Conservation (phyloP, 805 yeast genomes). For the Metschnikowia peoriensis region DNA sequence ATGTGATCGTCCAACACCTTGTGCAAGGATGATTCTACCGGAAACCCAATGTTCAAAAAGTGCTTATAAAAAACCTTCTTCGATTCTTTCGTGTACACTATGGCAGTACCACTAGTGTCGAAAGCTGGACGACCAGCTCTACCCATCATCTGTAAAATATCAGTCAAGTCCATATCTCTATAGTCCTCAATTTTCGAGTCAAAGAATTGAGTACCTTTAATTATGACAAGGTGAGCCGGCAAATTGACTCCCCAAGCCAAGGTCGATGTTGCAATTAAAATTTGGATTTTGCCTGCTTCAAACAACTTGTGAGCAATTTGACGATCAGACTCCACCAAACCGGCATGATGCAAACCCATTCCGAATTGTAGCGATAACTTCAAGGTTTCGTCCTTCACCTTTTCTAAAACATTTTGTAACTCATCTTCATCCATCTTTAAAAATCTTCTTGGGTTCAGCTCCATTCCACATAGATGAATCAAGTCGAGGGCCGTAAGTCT, state of each 20-base stretch:
- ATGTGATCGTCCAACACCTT: constrained; percentile 74
- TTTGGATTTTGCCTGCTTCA: constrained; percentile 68
- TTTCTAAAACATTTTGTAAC: constrained; percentile 45
- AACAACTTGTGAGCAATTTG: constrained; percentile 67
- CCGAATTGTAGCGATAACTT: constrained; percentile 67
- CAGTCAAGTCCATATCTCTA: constrained; percentile 79
- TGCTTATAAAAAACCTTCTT: constrained; percentile 76
- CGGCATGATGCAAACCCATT: constrained; percentile 81
- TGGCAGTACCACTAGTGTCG: constrained; percentile 68
- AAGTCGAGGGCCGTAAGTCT: constrained; percentile 76
- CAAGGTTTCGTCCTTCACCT: constrained; percentile 81
- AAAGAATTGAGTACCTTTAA: constrained; percentile 73
- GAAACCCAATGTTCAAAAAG: constrained; percentile 75
- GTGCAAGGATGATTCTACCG: constrained; percentile 78
- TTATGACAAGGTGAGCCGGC: constrained; percentile 43
- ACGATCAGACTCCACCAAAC: constrained; percentile 71
- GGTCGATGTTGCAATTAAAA: constrained; percentile 74
- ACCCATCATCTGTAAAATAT: constrained; percentile 82
- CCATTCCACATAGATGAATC: constrained; percentile 76
- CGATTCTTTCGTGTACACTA: constrained; percentile 72
- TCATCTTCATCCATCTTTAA: constrained; percentile 65
- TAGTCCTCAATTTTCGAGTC: constrained; percentile 39
- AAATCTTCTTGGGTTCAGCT: constrained; percentile 71
- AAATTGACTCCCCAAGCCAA: constrained; percentile 87
- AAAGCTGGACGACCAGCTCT: constrained; percentile 82